Percentiles rank a stretch among this genome's conserved stretches.
phyloP scores from a whole-genome alignment of 805 yeast species.

The Jamesozyma spencerorum region DNA sequence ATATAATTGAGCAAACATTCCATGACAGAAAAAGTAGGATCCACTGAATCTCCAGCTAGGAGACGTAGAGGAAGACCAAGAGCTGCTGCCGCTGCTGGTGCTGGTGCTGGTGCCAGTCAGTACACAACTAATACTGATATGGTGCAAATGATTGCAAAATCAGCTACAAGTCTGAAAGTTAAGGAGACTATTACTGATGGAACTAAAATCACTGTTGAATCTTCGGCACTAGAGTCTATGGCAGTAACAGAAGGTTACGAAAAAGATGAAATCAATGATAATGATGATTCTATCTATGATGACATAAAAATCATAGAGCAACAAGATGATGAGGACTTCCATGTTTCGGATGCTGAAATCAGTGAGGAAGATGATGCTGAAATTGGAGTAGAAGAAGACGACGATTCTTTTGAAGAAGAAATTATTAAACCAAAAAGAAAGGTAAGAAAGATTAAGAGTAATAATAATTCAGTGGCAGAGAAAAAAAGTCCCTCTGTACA shows the following conservation, averaged over 20 bases:
- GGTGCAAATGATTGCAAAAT: too few species aligned
- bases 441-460: background rate
- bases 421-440: constrained; percentile 3
- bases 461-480: background rate
- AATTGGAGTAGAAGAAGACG: constrained; percentile 11
- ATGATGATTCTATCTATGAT: constrained; percentile 6
- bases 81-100: constrained; percentile 9
- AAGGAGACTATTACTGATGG: background rate
- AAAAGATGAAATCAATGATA: constrained; percentile 5
- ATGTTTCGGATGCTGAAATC: constrained; percentile 10
- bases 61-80: constrained; percentile 9
- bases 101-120: too few species aligned
- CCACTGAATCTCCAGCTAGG: constrained; percentile 1
- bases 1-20: too few species aligned
- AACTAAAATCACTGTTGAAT: constrained; percentile 1
- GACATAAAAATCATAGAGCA: background rate
- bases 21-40: background rate
- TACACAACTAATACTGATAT: too few species aligned
- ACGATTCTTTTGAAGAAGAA: constrained; percentile 4
- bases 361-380: constrained; percentile 9
- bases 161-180: background rate
- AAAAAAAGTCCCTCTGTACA: background rate
- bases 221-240: constrained; percentile 2
- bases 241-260: background rate
- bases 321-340: constrained; percentile 1